These are phyloP conservation scores for Rhodotorula sp. DNA, from an alignment of 1,284 basidiomycete genomes.

Conservation along the genomic window DNA sequence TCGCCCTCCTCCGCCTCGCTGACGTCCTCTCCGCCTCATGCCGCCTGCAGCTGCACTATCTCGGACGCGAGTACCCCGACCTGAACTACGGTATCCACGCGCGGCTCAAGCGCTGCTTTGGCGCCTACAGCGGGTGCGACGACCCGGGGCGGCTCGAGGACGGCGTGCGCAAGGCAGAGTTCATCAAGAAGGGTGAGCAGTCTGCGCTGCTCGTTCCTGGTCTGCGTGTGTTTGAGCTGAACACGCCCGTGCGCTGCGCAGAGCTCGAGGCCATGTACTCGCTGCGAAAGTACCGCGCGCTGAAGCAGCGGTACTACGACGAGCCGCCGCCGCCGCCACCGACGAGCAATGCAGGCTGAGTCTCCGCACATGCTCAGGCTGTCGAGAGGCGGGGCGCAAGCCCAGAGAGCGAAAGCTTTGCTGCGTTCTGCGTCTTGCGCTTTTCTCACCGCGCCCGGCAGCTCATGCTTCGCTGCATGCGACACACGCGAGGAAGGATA, in stretches of 20 bases:
- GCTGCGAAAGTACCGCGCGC: slow-evolving; percentile 37
- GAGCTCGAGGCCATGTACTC: slow-evolving; percentile 40
- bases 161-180: slow-evolving; percentile 40
- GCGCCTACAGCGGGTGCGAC: slow-evolving; percentile 27
- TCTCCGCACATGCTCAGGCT: no score
- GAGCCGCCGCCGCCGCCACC: slow-evolving; percentile 5
- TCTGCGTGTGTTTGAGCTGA: no score
- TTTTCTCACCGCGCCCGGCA: no score
- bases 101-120: slow-evolving; percentile 38
- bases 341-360: not conserved
- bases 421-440: no score
- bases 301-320: slow-evolving; percentile 38
- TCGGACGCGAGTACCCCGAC: slow-evolving; percentile 41
- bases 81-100: slow-evolving; percentile 32
- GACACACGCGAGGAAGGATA: no score
- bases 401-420: no score
- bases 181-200: slow-evolving; percentile 37
- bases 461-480: no score
- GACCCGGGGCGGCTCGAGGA: slow-evolving; percentile 23
- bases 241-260: not conserved
- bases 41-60: slow-evolving; percentile 24
- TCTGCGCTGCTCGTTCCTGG: not conserved
- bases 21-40: not conserved
- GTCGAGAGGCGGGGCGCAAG: no score
- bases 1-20: not conserved